Evolutionary conservation across 179 eudicot genomes (phyloP).

Genomic region (Nepenthes alata): DNA sequence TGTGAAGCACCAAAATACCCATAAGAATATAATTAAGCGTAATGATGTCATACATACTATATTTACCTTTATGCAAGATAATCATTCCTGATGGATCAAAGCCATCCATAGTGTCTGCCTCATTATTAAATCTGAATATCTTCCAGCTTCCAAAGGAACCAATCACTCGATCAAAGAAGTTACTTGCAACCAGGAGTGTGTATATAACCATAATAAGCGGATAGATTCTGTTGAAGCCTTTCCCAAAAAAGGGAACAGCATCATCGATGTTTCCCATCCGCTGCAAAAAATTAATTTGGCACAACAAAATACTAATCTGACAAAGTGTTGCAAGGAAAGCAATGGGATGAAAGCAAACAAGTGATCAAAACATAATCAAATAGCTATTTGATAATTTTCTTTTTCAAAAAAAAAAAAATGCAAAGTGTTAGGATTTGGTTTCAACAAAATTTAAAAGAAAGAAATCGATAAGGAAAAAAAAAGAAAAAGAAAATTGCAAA

Average conservation of each 20-base stretch:
- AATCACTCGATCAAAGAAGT: conserved; percentile 78
- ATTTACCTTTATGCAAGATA: conserved; percentile 73
- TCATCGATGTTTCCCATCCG: conserved; percentile 91
- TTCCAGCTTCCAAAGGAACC: conserved; percentile 84
- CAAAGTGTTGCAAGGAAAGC: not conserved
- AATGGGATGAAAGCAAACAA: not conserved
- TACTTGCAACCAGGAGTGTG: conserved; percentile 75
- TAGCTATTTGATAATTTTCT: too few species aligned
- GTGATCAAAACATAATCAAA: not conserved
- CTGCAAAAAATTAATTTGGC: conserved; percentile 29
- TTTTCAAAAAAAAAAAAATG: too few species aligned
- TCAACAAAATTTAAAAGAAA: too few species aligned
- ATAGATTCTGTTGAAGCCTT: conserved; percentile 74
- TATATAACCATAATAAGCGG: conserved; percentile 95
- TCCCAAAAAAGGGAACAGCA: conserved; percentile 94
- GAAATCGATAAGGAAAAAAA: too few species aligned
- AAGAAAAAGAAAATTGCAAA: not conserved
- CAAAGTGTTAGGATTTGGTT: too few species aligned
- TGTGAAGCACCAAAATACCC: not conserved
- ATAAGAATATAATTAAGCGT: not conserved
- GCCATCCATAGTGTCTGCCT: conserved; percentile 80
- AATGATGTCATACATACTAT: not conserved
- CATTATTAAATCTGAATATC: conserved; percentile 49
- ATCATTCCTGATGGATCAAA: conserved; percentile 90
- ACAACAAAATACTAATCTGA: not conserved